Conservation (phyloP, 2,329 filamentous ascomycete species). For the Xylaria sp. region DNA sequence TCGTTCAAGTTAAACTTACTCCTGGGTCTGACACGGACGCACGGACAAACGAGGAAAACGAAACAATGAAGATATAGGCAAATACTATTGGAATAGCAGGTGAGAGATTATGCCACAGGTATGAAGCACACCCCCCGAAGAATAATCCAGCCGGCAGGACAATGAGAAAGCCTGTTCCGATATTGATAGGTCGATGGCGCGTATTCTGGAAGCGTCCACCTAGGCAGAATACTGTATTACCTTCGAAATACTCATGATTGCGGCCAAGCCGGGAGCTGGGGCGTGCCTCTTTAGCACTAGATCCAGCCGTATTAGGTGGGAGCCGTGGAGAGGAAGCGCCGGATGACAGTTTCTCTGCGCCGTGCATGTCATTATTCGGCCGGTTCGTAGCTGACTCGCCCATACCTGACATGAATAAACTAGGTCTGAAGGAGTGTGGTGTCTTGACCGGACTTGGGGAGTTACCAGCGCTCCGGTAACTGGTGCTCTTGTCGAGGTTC, state of each 20-base stretch:
- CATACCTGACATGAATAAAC: slow-evolving; percentile 73
- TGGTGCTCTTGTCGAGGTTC: slow-evolving; percentile 68
- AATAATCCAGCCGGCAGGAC: slow-evolving; percentile 83
- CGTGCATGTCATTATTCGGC: slow-evolving; percentile 68
- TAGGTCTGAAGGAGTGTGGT: slow-evolving; percentile 79
- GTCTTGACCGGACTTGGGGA: slow-evolving; percentile 74
- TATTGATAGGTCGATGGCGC: slow-evolving; percentile 85
- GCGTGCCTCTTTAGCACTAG: slow-evolving; percentile 44
- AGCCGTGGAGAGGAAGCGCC: slow-evolving; percentile 79
- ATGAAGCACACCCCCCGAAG: slow-evolving; percentile 85
- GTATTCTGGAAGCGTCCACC: slow-evolving; percentile 91
- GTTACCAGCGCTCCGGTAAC: slow-evolving; percentile 64
- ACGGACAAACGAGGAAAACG: slow-evolving; percentile 92
- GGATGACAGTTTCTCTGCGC: slow-evolving; percentile 86
- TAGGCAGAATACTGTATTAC: slow-evolving; percentile 90
- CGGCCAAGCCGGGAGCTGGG: slow-evolving; percentile 64
- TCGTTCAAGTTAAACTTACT: slow-evolving; percentile 65
- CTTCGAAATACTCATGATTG: slow-evolving; percentile 93
- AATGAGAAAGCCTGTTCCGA: slow-evolving; percentile 85
- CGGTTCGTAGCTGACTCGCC: slow-evolving; percentile 61
- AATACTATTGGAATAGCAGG: slow-evolving; percentile 90
- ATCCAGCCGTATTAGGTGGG: slow-evolving; percentile 43
- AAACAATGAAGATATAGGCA: slow-evolving; percentile 90
- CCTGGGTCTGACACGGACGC: slow-evolving; percentile 93
- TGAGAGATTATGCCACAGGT: slow-evolving; percentile 86